These are phyloP conservation scores for Sutorius eximius DNA, from an alignment of 1,284 basidiomycete genomes.

Conservation along the genomic window DNA sequence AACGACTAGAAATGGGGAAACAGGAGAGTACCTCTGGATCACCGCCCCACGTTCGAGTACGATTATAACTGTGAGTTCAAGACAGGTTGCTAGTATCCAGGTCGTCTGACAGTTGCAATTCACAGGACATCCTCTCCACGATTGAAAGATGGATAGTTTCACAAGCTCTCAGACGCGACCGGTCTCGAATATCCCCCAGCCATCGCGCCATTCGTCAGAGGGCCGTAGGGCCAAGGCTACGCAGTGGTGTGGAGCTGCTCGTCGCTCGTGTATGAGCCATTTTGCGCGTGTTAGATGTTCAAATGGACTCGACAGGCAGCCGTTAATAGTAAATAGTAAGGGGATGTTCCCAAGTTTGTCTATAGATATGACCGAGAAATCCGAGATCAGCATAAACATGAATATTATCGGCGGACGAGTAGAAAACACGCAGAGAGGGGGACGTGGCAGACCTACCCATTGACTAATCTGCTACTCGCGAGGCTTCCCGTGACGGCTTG, in stretches of 20 bases:
- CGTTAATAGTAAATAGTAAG: slow-evolving; percentile 3
- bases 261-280: background rate
- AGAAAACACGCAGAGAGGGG: no score
- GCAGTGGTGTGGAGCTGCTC: slow-evolving; percentile 1
- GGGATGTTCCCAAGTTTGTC: no score
- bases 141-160: slow-evolving; percentile 26
- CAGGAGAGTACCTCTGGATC: slow-evolving; percentile 26
- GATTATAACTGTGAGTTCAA: slow-evolving; percentile 23
- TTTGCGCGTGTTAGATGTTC: slow-evolving; percentile 14
- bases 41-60: slow-evolving; percentile 12
- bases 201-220: slow-evolving; percentile 9
- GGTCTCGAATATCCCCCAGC: background rate
- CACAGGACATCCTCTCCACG: slow-evolving; percentile 28
- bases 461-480: no score
- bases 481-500: slow-evolving; percentile 47
- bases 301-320: slow-evolving; percentile 16
- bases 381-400: no score
- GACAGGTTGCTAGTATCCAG: background rate
- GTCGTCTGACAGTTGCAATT: slow-evolving; percentile 1
- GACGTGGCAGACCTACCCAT: no score
- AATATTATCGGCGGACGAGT: no score
- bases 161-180: slow-evolving; percentile 25
- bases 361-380: no score
- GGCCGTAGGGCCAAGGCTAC: slow-evolving; percentile 29
- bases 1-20: slow-evolving; percentile 5